Percentiles rank a stretch among this genome's conserved stretches.
Evolutionary conservation across 2,329 filamentous ascomycete genomes (phyloP).

Genomic region (Aspergillus quadricinctus): DNA sequence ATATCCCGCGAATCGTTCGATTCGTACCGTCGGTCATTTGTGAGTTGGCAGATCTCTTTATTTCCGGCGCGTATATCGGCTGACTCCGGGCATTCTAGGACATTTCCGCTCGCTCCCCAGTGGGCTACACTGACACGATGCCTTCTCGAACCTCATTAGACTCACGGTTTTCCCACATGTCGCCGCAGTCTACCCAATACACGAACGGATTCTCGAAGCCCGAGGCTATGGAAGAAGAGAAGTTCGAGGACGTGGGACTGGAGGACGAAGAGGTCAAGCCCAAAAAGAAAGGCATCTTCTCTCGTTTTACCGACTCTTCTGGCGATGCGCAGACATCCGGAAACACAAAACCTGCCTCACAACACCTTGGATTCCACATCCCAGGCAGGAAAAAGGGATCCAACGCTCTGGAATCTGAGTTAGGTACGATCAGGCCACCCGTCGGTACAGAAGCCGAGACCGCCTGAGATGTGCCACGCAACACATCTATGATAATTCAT

Average conservation of each 20-base stretch:
- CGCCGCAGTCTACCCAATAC: conserved; percentile 58
- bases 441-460: conserved; percentile 12
- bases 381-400: conserved; percentile 68
- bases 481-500: background rate
- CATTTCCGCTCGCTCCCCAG: conserved; percentile 80
- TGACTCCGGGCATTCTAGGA: conserved; percentile 54
- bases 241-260: conserved; percentile 86
- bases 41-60: conserved; percentile 45
- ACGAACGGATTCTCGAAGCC: conserved; percentile 56
- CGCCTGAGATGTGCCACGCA: conserved; percentile 13
- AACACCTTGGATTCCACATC: conserved; percentile 60
- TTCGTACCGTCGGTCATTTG: conserved; percentile 92
- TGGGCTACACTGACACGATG: conserved; percentile 55
- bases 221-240: conserved; percentile 67
- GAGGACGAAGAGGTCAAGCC: conserved; percentile 64
- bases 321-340: conserved; percentile 30
- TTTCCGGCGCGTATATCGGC: background rate
- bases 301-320: conserved; percentile 66
- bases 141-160: conserved; percentile 76
- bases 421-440: conserved; percentile 57
- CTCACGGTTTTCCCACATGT: conserved; percentile 61
- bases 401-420: conserved; percentile 66
- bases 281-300: conserved; percentile 73
- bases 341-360: conserved; percentile 41
- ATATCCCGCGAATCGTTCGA: conserved; percentile 97